These are phyloP conservation scores for Coprinellus aureogranulatus DNA, from an alignment of 768 basidiomycete species.

Conservation along the genomic window DNA sequence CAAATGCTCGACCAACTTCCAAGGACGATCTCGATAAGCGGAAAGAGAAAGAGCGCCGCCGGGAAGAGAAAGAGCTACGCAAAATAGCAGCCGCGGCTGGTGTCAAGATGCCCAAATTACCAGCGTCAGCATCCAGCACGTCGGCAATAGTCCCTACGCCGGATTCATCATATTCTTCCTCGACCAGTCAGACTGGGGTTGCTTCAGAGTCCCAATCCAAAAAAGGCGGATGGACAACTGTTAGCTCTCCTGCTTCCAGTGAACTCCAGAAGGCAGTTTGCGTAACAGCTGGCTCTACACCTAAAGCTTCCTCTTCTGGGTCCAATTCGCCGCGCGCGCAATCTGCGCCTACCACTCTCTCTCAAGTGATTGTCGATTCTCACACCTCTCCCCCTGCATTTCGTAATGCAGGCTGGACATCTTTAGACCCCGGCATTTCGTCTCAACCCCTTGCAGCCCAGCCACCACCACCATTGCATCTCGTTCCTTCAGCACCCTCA, in stretches of 20 bases:
- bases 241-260: constrained; percentile 20
- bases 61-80: constrained; percentile 81
- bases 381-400: constrained; percentile 42
- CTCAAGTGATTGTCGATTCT: constrained; percentile 13
- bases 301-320: constrained; percentile 13
- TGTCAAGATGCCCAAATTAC: constrained; percentile 60
- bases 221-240: constrained; percentile 52
- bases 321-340: constrained; percentile 7
- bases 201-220: constrained; percentile 29
- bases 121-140: constrained; percentile 13
- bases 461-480: neutral
- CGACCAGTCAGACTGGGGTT: constrained; percentile 20
- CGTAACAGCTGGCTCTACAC: constrained; percentile 41
- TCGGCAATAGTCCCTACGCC: constrained; percentile 13
- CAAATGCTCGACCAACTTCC: constrained; percentile 61
- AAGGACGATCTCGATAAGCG: constrained; percentile 69
- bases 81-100: constrained; percentile 83
- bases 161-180: constrained; percentile 14
- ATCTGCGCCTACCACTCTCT: constrained; percentile 11
- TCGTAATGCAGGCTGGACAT: constrained; percentile 65
- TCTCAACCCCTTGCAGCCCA: constrained; percentile 12
- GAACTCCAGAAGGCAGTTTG: constrained; percentile 50
- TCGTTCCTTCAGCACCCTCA: too few species aligned
- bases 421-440: constrained; percentile 51
- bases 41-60: constrained; percentile 81